phyloP scores from a whole-genome alignment of 345 rosid species.

The Raphanus sativus region DNA sequence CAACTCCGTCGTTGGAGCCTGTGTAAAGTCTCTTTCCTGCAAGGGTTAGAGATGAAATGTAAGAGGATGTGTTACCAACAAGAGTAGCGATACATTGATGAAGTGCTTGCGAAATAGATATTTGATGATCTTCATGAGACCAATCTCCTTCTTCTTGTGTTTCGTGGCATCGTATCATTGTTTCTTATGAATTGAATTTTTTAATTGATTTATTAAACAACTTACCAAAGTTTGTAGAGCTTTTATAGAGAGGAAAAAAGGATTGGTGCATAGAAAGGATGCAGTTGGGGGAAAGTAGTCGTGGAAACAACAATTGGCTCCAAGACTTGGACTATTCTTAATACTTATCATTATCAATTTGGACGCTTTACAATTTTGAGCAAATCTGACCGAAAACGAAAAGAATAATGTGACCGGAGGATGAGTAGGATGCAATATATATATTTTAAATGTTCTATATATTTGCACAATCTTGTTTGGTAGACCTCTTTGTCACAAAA shows the following conservation, averaged over 20 bases:
- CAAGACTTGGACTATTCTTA: conserved; percentile 31
- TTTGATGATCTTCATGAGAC: conserved; percentile 17
- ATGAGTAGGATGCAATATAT: conserved; percentile 32
- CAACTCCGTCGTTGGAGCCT: conserved; percentile 66
- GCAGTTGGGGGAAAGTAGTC: conserved; percentile 23
- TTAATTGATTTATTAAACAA: conserved; percentile 7
- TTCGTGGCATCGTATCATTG: conserved; percentile 19
- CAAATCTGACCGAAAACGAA: conserved; percentile 27
- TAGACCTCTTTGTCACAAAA: conserved; percentile 31
- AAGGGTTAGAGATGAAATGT: conserved; percentile 62
- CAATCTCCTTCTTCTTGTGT: not conserved
- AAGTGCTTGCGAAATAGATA: conserved; percentile 16
- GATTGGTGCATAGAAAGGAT: conserved; percentile 9
- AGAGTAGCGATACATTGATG: conserved; percentile 64
- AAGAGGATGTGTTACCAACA: conserved; percentile 54
- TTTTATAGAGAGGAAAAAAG: conserved; percentile 7
- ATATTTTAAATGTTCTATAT: not conserved
- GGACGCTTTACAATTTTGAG: conserved; percentile 11
- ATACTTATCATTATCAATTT: conserved; percentile 17
- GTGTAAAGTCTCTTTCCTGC: conserved; percentile 65
- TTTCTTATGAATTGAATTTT: conserved; percentile 13
- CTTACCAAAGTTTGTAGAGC: conserved; percentile 8
- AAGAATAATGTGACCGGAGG: conserved; percentile 30
- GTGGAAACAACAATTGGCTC: conserved; percentile 37
- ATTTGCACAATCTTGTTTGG: conserved; percentile 22